A percentile compares a stretch with the other conserved stretches of the same genome.
These are phyloP conservation scores for Pecoramyces ruminantium DNA, from an alignment of 192 early-diverging fungal species.

Conservation along the genomic window DNA sequence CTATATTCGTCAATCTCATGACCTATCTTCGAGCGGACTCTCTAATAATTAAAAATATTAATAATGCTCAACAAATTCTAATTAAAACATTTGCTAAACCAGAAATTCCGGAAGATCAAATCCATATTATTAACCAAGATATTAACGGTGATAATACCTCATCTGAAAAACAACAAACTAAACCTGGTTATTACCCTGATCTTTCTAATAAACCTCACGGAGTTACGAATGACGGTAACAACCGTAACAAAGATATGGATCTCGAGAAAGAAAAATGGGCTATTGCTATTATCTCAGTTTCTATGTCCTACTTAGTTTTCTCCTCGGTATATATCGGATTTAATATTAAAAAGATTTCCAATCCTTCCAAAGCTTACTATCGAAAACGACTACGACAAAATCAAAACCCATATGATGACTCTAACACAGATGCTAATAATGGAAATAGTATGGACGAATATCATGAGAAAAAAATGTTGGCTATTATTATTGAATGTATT, in stretches of 20 bases:
- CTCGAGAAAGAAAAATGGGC: neutral
- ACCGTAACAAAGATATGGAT: neutral
- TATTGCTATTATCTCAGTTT: neutral
- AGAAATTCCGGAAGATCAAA: neutral
- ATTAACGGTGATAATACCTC: neutral
- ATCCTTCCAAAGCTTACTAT: neutral
- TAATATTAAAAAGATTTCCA: neutral
- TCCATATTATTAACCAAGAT: neutral
- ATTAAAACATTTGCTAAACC: neutral
- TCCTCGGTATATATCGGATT: neutral
- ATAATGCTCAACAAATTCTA: neutral
- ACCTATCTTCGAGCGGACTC: neutral
- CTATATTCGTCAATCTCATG: neutral
- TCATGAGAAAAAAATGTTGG: neutral
- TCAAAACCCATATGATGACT: neutral
- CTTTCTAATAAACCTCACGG: neutral
- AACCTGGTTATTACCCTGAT: neutral
- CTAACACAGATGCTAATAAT: no score
- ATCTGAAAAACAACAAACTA: neutral
- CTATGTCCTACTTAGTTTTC: neutral
- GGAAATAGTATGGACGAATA: neutral
- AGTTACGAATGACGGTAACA: neutral
- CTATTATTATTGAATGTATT: neutral
- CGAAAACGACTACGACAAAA: neutral
- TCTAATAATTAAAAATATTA: neutral